phyloP scores from a whole-genome alignment of 768 basidiomycete genomes.

The Tremella mesenterica region DNA sequence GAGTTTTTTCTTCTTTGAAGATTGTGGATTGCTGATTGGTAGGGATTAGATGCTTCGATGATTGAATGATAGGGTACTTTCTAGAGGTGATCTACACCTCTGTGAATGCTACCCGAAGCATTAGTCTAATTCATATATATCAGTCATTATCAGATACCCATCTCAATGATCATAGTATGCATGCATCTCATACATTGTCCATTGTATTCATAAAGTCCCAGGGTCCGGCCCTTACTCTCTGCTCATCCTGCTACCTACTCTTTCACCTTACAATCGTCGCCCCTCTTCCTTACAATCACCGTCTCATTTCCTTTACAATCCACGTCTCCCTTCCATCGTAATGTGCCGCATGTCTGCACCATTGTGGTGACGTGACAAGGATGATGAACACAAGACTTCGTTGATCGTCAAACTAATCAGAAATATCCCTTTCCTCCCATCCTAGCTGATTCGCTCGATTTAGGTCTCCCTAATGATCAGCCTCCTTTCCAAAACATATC shows the following conservation, averaged over 20 bases:
- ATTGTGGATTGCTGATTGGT: not conserved
- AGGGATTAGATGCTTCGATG: conserved; percentile 24
- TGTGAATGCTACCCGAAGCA: not conserved
- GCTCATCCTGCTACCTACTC: no score
- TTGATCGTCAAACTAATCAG: no score
- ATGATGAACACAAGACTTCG: no score
- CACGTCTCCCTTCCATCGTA: no score
- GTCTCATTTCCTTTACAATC: no score
- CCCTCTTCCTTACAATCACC: no score
- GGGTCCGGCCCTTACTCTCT: no score
- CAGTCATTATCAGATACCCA: not conserved
- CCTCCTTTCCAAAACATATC: not conserved
- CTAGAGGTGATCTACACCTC: no score
- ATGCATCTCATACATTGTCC: not conserved
- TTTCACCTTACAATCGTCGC: no score
- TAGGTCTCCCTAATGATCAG: not conserved
- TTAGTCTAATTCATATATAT: not conserved
- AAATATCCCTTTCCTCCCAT: not conserved
- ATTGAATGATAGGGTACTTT: conserved; percentile 8
- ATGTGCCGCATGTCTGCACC: no score
- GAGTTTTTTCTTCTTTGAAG: conserved; percentile 3
- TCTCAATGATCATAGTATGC: not conserved
- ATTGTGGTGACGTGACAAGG: no score
- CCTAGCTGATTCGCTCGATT: not conserved
- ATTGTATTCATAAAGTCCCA: no score